A percentile compares a stretch with the other conserved stretches of the same genome.
Evolutionary conservation across 2,329 filamentous ascomycete genomes (phyloP).

Genomic region (Pezicula carpinea): DNA sequence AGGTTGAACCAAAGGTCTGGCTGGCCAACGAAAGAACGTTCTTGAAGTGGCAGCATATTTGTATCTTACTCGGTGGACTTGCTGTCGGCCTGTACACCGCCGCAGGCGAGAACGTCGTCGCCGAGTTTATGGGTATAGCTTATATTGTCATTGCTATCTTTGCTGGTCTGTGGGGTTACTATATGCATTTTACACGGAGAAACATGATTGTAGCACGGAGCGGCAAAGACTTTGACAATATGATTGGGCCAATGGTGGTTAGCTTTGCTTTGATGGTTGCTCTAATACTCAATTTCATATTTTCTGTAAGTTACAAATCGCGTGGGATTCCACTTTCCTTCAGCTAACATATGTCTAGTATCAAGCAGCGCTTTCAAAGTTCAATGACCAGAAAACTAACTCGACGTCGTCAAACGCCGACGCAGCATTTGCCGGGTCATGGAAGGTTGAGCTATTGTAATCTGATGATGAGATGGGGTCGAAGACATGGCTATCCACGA

Average conservation of each 20-base stretch:
- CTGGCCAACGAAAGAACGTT: conserved; percentile 97
- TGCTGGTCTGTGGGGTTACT: conserved; percentile 82
- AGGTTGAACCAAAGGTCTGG: conserved; percentile 98
- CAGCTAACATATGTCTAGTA: conserved; percentile 18
- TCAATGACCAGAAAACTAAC: conserved; percentile 6
- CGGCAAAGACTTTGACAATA: conserved; percentile 88
- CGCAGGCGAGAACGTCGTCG: conserved; percentile 73
- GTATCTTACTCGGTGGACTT: conserved; percentile 77
- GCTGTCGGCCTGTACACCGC: conserved; percentile 86
- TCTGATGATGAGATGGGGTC: conserved; percentile 1
- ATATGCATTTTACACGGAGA: conserved; percentile 70
- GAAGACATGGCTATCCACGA: neutral
- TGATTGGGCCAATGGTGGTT: conserved; percentile 78
- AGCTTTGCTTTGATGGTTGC: conserved; percentile 74
- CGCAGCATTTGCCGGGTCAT: neutral
- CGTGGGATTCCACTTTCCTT: neutral
- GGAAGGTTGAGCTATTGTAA: conserved; percentile 15
- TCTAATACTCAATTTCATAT: conserved; percentile 80
- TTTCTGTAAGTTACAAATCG: conserved; percentile 55
- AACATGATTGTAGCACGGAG: conserved; percentile 80
- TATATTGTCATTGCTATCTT: conserved; percentile 82
- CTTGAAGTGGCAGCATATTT: conserved; percentile 97
- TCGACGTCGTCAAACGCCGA: neutral
- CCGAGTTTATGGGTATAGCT: conserved; percentile 71
- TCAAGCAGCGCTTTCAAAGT: conserved; percentile 16